phyloP scores from a whole-genome alignment of 2,329 filamentous ascomycete species.

The Fusarium goolgardi region DNA sequence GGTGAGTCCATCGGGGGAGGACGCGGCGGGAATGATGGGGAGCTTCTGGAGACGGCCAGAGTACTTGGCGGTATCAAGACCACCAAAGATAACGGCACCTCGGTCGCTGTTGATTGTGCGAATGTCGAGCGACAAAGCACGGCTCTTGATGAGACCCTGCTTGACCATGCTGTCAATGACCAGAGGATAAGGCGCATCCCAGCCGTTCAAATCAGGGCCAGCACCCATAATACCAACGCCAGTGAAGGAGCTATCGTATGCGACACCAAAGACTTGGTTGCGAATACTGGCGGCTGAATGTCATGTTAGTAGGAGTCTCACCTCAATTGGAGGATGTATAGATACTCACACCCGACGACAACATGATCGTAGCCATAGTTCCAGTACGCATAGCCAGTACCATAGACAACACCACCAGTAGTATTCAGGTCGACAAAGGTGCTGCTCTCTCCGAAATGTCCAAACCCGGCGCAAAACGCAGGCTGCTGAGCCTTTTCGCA shows the following conservation, averaged over 20 bases:
- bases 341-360: conserved; percentile 49
- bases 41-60: conserved; percentile 64
- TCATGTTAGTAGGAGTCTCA: conserved; percentile 2
- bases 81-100: conserved; percentile 63
- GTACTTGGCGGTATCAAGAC: conserved; percentile 67
- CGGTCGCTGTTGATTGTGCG: conserved; percentile 49
- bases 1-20: conserved; percentile 51
- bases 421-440: conserved; percentile 47
- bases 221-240: conserved; percentile 52
- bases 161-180: conserved; percentile 51
- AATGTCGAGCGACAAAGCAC: conserved; percentile 53
- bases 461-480: conserved; percentile 46
- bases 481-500: conserved; percentile 50
- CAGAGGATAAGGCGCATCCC: conserved; percentile 51
- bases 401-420: conserved; percentile 48
- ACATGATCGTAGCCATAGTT: conserved; percentile 52
- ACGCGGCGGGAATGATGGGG: conserved; percentile 62
- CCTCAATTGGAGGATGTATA: background rate
- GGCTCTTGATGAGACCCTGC: conserved; percentile 54
- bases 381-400: conserved; percentile 50
- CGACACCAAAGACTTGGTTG: conserved; percentile 54
- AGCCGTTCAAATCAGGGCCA: conserved; percentile 51
- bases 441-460: conserved; percentile 49
- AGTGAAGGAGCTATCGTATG: conserved; percentile 48
- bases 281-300: conserved; percentile 47